A percentile compares a stretch with the other conserved stretches of the same genome.
phyloP scores from a whole-genome alignment of 148 eudicot species.

The Salicornia ramosissima region DNA sequence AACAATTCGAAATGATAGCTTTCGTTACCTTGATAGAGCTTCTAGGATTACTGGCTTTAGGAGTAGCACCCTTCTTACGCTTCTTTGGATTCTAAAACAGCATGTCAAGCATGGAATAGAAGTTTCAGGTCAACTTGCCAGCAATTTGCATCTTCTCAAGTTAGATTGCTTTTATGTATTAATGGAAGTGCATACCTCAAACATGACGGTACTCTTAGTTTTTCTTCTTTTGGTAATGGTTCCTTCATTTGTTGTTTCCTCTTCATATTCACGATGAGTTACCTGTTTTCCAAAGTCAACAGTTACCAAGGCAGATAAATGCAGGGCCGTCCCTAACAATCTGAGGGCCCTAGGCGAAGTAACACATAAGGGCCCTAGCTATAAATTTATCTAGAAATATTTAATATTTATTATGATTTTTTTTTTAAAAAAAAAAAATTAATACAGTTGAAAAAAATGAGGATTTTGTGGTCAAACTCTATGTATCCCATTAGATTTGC shows the following conservation, averaged over 20 bases:
- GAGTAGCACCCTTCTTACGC: constrained; percentile 56
- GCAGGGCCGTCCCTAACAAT: too few relatives aligned
- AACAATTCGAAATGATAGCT: background rate
- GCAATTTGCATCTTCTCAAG: background rate
- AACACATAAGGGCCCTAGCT: too few relatives aligned
- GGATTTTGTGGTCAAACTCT: too few relatives aligned
- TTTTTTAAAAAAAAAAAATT: too few relatives aligned
- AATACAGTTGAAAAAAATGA: too few relatives aligned
- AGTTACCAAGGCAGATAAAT: constrained; percentile 5
- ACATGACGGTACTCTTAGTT: constrained; percentile 91
- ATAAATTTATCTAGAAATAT: too few relatives aligned
- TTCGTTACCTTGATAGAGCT: constrained; percentile 46
- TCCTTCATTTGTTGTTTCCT: constrained; percentile 81
- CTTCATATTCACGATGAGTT: constrained; percentile 89
- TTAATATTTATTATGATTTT: too few relatives aligned
- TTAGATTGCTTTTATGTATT: constrained; percentile 1
- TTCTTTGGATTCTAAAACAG: constrained; percentile 65
- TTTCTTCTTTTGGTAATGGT: constrained; percentile 76
- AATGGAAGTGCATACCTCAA: constrained; percentile 48
- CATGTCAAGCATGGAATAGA: constrained; percentile 16
- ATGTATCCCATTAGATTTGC: too few relatives aligned
- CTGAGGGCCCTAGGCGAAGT: too few relatives aligned
- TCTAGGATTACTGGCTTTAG: constrained; percentile 58
- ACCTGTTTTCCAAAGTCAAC: constrained; percentile 41
- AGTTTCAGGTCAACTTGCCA: constrained; percentile 4